Evolutionary conservation across 352 stramenopile genomes (phyloP).

Genomic region (Globisporangium heterothallicum): DNA sequence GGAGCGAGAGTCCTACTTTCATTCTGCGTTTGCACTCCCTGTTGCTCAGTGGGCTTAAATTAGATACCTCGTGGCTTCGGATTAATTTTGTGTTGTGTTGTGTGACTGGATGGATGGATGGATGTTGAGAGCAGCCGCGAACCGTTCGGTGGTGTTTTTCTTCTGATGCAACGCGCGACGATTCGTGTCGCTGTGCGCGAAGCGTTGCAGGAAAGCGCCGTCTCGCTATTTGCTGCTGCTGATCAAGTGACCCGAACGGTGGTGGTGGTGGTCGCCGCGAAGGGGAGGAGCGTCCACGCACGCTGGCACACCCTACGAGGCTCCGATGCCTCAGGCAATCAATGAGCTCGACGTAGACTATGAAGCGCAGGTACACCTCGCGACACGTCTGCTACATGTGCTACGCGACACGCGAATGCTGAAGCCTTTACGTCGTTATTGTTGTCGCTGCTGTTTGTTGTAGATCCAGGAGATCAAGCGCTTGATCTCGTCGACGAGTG

Average conservation of each 20-base stretch:
- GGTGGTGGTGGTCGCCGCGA: no score
- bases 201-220: no score
- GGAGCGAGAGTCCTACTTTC: no score
- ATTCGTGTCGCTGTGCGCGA: neutral
- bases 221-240: no score
- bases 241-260: no score
- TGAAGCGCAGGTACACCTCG: conserved; percentile 43
- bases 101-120: neutral
- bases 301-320: neutral
- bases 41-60: no score
- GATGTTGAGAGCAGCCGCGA: neutral
- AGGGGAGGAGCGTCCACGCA: no score
- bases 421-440: neutral
- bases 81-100: no score
- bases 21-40: no score
- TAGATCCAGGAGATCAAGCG: conserved; percentile 78
- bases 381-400: neutral
- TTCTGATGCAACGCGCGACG: neutral
- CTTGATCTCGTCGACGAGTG: conserved; percentile 65
- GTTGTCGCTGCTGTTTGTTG: no score
- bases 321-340: conserved; percentile 49
- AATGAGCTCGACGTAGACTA: conserved; percentile 66
- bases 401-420: neutral
- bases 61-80: no score
- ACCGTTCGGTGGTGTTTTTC: neutral